Base-by-base conservation (phyloP, 208 protist species). In the Naegleria gruberi region DNA sequence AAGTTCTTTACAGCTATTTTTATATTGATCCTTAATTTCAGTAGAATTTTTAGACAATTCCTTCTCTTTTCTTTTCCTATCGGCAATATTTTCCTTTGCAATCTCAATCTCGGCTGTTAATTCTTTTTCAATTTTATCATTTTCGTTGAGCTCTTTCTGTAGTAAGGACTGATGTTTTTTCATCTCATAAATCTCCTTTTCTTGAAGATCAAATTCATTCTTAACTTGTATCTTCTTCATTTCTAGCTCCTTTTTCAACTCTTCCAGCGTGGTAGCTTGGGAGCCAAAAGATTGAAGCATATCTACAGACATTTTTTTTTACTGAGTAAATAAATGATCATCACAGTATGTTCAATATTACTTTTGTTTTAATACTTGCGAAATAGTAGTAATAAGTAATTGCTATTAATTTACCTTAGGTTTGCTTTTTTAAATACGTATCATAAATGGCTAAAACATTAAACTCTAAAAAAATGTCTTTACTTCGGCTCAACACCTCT, bases 51-150 rank as follows among this genome's bases (percentile, higher is more conserved):
- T 37, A 37, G 65, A 77, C 26, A 77, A 77, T 77, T 77, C 65
- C 30, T 77, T 77, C 65, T 77, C 65, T 26, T 77, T 77, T 37
- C 30, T 77, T 77, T 77, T 77, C 65, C 65, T 77, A 37, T 77
- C 65, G 17, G 17, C 30, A 77, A 77, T 30, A 77, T 37, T 77
- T 77, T 77, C 65, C 8, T 77, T 77, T 37, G 65, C 65, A 77
- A 77, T 37, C 8, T 77, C 65, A 77, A 77, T 37, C 30, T 77
- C 65, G 8, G 65, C 65, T 15, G 65, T 77, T 77, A 77, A 37
- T 77, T 77, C 65, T 26, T 77, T 77, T n/a, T 77, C 65, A 37
- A 77, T 77, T 77, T 77, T 77, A 37, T 77, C 65, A 77, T 77
- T 77, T n/a, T 77, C 65, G 34, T 37, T 19, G 6, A 77, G 1